Evolutionary conservation across 2,329 filamentous ascomycete species (phyloP).

Genomic region (Phoma herbarum): DNA sequence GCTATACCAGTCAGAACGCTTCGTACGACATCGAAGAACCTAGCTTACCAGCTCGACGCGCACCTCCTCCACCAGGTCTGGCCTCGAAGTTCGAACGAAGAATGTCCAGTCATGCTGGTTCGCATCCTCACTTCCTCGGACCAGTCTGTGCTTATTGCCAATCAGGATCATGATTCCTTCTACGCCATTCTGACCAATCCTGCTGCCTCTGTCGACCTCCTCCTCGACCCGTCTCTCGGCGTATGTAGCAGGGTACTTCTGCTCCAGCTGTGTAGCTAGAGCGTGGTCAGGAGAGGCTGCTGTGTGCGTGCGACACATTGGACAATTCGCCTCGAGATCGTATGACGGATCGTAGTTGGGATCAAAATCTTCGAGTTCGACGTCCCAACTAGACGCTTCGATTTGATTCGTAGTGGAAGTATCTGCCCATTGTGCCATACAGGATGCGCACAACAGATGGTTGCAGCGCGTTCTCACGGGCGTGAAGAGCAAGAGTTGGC

Average conservation of each 20-base stretch:
- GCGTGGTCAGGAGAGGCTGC: slow-evolving; percentile 43
- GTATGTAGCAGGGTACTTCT: slow-evolving; percentile 50
- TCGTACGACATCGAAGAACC: not conserved
- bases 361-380: slow-evolving; percentile 53
- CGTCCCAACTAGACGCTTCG: slow-evolving; percentile 50
- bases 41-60: slow-evolving; percentile 46
- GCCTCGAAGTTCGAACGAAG: slow-evolving; percentile 55
- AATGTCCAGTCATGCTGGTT: slow-evolving; percentile 59
- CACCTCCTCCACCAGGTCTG: slow-evolving; percentile 57
- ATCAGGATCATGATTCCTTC: slow-evolving; percentile 56
- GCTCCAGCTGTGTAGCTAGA: slow-evolving; percentile 39
- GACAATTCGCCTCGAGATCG: slow-evolving; percentile 54
- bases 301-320: slow-evolving; percentile 57
- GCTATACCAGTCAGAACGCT: slow-evolving; percentile 31
- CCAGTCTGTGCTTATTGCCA: slow-evolving; percentile 53
- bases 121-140: slow-evolving; percentile 29
- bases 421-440: slow-evolving; percentile 59
- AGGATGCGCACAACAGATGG: slow-evolving; percentile 56
- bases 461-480: slow-evolving; percentile 56
- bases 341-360: slow-evolving; percentile 40
- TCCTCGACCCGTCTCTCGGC: slow-evolving; percentile 49
- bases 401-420: slow-evolving; percentile 49
- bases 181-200: slow-evolving; percentile 37
- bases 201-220: slow-evolving; percentile 35
- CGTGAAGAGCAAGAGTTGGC: slow-evolving; percentile 54